Evolutionary conservation across 2,329 filamentous ascomycete genomes (phyloP).

Genomic region (Aspergillus latus): DNA sequence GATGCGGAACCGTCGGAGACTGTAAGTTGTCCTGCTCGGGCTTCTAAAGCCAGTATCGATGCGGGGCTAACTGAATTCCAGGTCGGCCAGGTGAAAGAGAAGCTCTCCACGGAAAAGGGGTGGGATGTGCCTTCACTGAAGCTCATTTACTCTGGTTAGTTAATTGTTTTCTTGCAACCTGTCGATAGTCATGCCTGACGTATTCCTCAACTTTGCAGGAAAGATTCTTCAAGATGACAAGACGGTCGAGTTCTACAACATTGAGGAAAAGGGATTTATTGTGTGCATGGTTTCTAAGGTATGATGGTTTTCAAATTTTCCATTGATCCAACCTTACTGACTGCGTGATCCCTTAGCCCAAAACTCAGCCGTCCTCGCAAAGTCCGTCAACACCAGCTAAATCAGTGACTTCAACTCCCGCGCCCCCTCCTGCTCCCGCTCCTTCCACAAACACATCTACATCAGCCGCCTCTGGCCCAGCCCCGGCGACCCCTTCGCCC

Average conservation of each 20-base stretch:
- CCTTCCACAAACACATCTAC: slow-evolving; percentile 49
- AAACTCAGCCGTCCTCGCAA: slow-evolving; percentile 55
- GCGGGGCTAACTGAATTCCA: slow-evolving; percentile 48
- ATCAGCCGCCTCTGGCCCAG: slow-evolving; percentile 42
- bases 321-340: slow-evolving; percentile 12
- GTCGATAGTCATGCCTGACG: slow-evolving; percentile 17
- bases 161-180: background rate
- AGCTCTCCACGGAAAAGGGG: slow-evolving; percentile 87
- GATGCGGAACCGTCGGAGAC: slow-evolving; percentile 91
- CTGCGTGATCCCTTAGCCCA: slow-evolving; percentile 58
- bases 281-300: slow-evolving; percentile 99
- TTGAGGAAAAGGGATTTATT: slow-evolving; percentile 99
- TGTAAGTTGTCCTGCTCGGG: slow-evolving; percentile 55
- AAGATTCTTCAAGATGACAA: slow-evolving; percentile 99
- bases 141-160: slow-evolving; percentile 93
- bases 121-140: slow-evolving; percentile 91
- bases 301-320: slow-evolving; percentile 20
- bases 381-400: slow-evolving; percentile 41
- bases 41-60: slow-evolving; percentile 21
- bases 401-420: slow-evolving; percentile 43
- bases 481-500: slow-evolving; percentile 50
- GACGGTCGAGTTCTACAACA: slow-evolving; percentile 94
- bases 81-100: slow-evolving; percentile 89
- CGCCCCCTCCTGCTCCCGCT: slow-evolving; percentile 53
- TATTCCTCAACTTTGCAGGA: slow-evolving; percentile 54